These are phyloP conservation scores for Exophiala aquamarina DNA, from an alignment of 2,329 filamentous ascomycete species.

Conservation along the genomic window DNA sequence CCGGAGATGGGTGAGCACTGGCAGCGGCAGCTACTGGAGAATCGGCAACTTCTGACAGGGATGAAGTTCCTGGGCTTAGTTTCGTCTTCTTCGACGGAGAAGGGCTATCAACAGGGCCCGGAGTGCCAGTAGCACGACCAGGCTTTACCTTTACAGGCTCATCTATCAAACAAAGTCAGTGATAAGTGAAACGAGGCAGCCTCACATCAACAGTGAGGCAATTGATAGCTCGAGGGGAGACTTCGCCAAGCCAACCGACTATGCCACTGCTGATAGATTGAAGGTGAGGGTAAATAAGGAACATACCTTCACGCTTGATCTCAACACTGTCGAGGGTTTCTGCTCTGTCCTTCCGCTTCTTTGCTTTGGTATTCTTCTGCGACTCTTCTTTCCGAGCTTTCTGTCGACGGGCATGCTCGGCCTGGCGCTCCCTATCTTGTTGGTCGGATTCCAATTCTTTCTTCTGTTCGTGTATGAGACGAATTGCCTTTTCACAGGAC, in stretches of 20 bases:
- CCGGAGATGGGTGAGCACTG: constrained; percentile 61
- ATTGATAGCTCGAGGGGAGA: no score
- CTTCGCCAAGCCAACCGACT: no score
- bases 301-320: constrained; percentile 56
- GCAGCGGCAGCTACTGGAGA: constrained; percentile 42
- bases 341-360: constrained; percentile 74
- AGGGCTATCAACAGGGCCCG: constrained; percentile 26
- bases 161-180: constrained; percentile 9
- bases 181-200: no score
- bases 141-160: constrained; percentile 20
- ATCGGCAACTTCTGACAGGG: constrained; percentile 29
- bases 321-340: constrained; percentile 55
- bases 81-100: constrained; percentile 31
- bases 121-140: constrained; percentile 18
- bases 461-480: constrained; percentile 57
- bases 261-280: no score
- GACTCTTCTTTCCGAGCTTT: constrained; percentile 45
- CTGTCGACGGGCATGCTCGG: constrained; percentile 46
- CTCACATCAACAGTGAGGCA: no score
- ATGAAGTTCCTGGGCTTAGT: constrained; percentile 30
- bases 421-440: constrained; percentile 50
- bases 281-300: not conserved
- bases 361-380: constrained; percentile 63
- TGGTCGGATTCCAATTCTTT: constrained; percentile 58
- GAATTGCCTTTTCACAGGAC: constrained; percentile 59